phyloP scores from a whole-genome alignment of 1,139 yeast genomes.

The Pichia sp. region DNA sequence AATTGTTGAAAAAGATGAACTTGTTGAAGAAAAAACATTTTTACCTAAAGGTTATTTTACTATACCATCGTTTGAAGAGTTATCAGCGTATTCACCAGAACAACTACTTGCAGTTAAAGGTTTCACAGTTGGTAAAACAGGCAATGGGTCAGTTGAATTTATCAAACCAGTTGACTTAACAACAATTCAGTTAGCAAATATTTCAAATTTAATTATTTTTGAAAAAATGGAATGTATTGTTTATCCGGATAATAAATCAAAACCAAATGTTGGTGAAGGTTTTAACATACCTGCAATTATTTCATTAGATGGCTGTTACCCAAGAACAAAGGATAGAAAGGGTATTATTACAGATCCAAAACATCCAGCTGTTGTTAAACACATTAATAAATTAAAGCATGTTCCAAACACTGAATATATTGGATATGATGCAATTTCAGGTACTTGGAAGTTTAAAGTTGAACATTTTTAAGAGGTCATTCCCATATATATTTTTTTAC shows the following conservation, averaged over 20 bases:
- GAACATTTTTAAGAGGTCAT: slow-evolving; percentile 29
- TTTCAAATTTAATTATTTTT: slow-evolving; percentile 65
- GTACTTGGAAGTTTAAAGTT: slow-evolving; percentile 72
- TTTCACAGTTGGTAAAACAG: slow-evolving; percentile 74
- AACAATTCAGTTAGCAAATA: slow-evolving; percentile 50
- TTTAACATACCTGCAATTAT: slow-evolving; percentile 71
- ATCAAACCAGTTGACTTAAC: slow-evolving; percentile 78
- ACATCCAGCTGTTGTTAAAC: slow-evolving; percentile 64
- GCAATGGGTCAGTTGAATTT: slow-evolving; percentile 73
- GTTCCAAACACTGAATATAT: slow-evolving; percentile 58
- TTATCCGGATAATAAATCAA: slow-evolving; percentile 62
- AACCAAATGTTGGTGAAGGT: slow-evolving; percentile 73
- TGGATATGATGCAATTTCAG: slow-evolving; percentile 71
- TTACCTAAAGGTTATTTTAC: slow-evolving; percentile 78
- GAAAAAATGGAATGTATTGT: slow-evolving; percentile 56
- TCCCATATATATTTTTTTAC: neutral
- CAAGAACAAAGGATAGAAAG: slow-evolving; percentile 64
- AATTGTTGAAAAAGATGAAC: neutral
- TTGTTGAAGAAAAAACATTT: neutral
- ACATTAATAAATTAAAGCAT: slow-evolving; percentile 59
- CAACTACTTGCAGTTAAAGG: slow-evolving; percentile 60
- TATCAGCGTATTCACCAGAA: slow-evolving; percentile 51
- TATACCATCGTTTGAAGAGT: slow-evolving; percentile 63
- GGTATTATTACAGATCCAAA: slow-evolving; percentile 73
- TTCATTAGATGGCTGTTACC: slow-evolving; percentile 73